phyloP scores from a whole-genome alignment of 2,329 filamentous ascomycete genomes.

The Diaporthe caulivora region DNA sequence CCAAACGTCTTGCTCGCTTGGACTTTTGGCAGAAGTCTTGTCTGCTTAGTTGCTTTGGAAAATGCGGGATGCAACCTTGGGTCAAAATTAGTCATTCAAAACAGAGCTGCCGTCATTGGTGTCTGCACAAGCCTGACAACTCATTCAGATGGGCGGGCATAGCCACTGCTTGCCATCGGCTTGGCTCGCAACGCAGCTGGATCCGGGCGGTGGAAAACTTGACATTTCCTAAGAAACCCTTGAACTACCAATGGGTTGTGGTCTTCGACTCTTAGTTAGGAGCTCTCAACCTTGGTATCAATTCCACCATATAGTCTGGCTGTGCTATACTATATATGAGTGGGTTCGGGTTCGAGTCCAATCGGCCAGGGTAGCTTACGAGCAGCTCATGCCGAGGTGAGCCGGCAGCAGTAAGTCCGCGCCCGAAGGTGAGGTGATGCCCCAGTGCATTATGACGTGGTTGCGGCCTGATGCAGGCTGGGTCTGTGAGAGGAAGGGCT shows the following conservation, averaged over 20 bases:
- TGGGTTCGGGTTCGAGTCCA: not conserved
- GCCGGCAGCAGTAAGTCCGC: not conserved
- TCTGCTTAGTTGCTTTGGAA: not conserved
- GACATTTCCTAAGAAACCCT: not conserved
- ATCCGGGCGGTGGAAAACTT: not conserved
- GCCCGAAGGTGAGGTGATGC: not conserved
- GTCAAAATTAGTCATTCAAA: not conserved
- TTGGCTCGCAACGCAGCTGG: not conserved
- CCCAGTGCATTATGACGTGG: constrained; percentile 8
- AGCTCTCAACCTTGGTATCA: not conserved
- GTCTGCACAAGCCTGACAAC: not conserved
- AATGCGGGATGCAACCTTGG: not conserved
- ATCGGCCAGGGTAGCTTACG: not conserved
- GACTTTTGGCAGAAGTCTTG: constrained; percentile 7
- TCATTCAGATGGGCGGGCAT: not conserved
- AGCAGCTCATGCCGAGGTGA: not conserved
- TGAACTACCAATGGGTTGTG: not conserved
- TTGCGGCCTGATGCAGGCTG: not conserved
- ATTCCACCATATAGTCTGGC: not conserved
- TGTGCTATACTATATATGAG: not conserved
- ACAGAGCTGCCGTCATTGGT: not conserved
- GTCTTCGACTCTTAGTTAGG: not conserved
- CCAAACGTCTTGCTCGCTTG: not conserved
- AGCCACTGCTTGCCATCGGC: not conserved
- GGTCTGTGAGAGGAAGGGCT: not conserved